A percentile compares a stretch with the other conserved stretches of the same genome.
Conservation (phyloP, 2,329 filamentous ascomycete species). For the Botryotinia narcissicola region DNA sequence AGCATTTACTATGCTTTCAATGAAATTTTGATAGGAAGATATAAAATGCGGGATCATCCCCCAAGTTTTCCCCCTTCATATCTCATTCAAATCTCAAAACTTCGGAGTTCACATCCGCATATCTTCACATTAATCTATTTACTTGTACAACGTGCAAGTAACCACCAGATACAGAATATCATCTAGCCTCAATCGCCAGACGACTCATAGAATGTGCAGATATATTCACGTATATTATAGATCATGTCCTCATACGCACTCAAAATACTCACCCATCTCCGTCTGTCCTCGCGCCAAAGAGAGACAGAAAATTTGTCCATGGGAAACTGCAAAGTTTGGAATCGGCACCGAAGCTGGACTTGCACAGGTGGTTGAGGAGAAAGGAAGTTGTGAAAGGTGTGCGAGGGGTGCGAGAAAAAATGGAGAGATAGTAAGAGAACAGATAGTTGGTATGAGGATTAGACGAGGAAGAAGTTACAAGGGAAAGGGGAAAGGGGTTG, state of each 20-base stretch:
- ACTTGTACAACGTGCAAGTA: background rate
- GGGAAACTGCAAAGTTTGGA: background rate
- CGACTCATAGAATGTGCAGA: background rate
- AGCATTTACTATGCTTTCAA: background rate
- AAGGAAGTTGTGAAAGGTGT: background rate
- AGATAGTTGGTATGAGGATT: background rate
- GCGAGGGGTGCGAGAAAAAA: rapidly evolving
- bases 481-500: background rate
- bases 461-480: background rate
- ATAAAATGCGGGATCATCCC: rapidly evolving
- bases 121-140: background rate
- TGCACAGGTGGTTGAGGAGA: background rate
- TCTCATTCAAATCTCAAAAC: background rate
- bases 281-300: background rate
- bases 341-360: background rate
- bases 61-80: background rate
- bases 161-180: background rate
- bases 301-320: background rate
- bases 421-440: background rate
- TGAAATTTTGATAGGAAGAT: background rate
- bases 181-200: background rate
- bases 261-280: background rate
- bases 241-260: background rate
- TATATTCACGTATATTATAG: background rate
- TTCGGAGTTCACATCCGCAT: background rate